Evolutionary conservation across 345 rosid genomes (phyloP).

Genomic region (Eucalyptus urophylla): DNA sequence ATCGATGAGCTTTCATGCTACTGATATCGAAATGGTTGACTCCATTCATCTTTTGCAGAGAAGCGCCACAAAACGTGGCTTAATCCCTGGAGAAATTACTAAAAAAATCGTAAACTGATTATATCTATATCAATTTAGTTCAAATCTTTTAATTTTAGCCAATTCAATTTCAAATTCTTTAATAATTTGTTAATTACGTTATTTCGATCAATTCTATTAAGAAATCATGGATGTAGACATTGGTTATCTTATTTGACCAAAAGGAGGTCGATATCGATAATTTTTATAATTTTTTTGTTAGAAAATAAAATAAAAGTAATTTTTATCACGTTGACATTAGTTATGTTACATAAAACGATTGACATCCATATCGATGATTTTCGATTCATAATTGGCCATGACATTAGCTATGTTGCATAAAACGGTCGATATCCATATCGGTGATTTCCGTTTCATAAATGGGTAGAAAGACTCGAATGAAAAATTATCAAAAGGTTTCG

Average conservation of each 20-base stretch:
- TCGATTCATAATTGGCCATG: no score
- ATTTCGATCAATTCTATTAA: no score
- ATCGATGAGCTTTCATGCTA: not conserved
- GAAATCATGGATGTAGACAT: rapidly evolving
- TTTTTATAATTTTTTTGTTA: no score
- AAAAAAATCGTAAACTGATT: no score
- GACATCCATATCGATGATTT: rapidly evolving
- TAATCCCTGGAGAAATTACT: rapidly evolving
- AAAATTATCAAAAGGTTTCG: no score
- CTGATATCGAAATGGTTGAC: not conserved
- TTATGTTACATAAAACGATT: rapidly evolving
- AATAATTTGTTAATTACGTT: no score
- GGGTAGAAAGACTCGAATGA: no score
- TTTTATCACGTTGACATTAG: no score
- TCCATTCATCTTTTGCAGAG: not conserved
- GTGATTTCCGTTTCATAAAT: no score
- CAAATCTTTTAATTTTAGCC: rapidly evolving
- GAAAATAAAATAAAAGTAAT: rapidly evolving
- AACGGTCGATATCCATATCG: rapidly evolving
- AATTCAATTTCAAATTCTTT: rapidly evolving
- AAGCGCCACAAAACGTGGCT: not conserved
- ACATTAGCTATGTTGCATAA: no score
- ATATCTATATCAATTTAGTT: rapidly evolving
- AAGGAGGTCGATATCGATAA: rapidly evolving
- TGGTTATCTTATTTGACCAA: rapidly evolving